Base-by-base conservation (phyloP, 371 early-diverging fungal species). In the Lichtheimia corymbifera region DNA sequence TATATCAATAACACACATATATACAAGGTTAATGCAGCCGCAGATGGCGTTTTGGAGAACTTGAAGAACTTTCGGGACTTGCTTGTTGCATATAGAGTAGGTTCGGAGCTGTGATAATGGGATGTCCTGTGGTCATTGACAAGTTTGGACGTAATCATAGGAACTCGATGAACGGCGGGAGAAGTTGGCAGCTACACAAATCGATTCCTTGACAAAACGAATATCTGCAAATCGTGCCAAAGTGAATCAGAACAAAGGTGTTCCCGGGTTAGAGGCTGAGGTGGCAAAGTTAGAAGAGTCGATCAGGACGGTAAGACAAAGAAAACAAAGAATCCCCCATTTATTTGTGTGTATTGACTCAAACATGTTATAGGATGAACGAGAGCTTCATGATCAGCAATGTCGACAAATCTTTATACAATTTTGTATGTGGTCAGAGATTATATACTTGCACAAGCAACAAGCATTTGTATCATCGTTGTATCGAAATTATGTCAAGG, bases 331-430 rank as follows among this genome's bases (percentile, higher is more conserved):
- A 45, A 11, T 6, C 5, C 14, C 47, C 14, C 47, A 47, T 17
- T 47, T 47, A 2, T 18, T 0, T 30, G 73, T 30, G 73, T 30
- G 66, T 71, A 28, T 59, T 69, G 18, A 24, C 62, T 22, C 22
- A 22, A 22, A 78, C 75, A 47, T 73, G 66, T 54, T 91, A 90
- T 86, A 97, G 96, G 92, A 96, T 92, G 73, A 98, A 82, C 80
- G 88, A 67, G 93, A 95, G 91, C 82, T 97, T 89, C 61, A 93
- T 89, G 69, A 62, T 41, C 76, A 79, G 53, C 58, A 70, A 58
- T 60, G 68, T 25, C 70, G 71, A 1, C 70, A 65, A 13, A 55
- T 73, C 15, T 78, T 74, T 58, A 76, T 74, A 28, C 66, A 62
- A 25, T 72, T 62, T 52, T 78, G 78, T 50, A 74, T 80, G 67